Conservation (phyloP, 2,329 filamentous ascomycete genomes). For the Alternaria triticimaculans region DNA sequence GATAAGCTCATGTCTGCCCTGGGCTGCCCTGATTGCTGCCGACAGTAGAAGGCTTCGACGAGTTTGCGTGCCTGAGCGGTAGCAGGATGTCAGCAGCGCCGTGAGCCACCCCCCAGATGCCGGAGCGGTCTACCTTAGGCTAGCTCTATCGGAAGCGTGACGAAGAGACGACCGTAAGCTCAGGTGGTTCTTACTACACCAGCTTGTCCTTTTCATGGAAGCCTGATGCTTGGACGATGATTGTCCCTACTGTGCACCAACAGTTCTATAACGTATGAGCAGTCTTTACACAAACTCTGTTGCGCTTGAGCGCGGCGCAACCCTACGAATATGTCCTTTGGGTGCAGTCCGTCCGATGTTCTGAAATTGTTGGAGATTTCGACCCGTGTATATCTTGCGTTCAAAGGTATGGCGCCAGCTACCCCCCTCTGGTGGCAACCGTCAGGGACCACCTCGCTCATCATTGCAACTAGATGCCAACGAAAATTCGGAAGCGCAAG, state of each 20-base stretch:
- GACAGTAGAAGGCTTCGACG: slow-evolving; percentile 8
- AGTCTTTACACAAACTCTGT: slow-evolving; percentile 13
- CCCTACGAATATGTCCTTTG: slow-evolving; percentile 37
- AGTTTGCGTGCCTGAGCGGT: slow-evolving; percentile 13
- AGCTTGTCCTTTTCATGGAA: slow-evolving; percentile 9
- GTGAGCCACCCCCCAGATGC: slow-evolving; percentile 23
- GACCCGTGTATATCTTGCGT: slow-evolving; percentile 41
- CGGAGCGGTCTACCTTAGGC: slow-evolving; percentile 15
- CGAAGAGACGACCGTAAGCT: slow-evolving; percentile 9
- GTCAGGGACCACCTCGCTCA: slow-evolving; percentile 12
- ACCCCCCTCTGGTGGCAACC: not conserved
- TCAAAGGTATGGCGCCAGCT: slow-evolving; percentile 33
- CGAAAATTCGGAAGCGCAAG: slow-evolving; percentile 43
- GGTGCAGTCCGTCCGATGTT: slow-evolving; percentile 39
- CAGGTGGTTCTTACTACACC: slow-evolving; percentile 17
- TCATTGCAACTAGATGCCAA: slow-evolving; percentile 35
- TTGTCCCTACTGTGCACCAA: slow-evolving; percentile 9
- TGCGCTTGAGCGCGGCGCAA: slow-evolving; percentile 40
- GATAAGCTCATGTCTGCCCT: slow-evolving; percentile 4
- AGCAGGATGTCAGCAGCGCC: slow-evolving; percentile 14
- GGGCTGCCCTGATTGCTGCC: slow-evolving; percentile 9
- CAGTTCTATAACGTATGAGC: slow-evolving; percentile 30
- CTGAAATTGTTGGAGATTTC: slow-evolving; percentile 43
- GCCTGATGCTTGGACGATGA: slow-evolving; percentile 24
- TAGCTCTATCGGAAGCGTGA: slow-evolving; percentile 14